Percentiles rank a stretch among this genome's conserved stretches.
Evolutionary conservation across 371 early-diverging fungal species (phyloP).

Genomic region (Zychaea mexicana): DNA sequence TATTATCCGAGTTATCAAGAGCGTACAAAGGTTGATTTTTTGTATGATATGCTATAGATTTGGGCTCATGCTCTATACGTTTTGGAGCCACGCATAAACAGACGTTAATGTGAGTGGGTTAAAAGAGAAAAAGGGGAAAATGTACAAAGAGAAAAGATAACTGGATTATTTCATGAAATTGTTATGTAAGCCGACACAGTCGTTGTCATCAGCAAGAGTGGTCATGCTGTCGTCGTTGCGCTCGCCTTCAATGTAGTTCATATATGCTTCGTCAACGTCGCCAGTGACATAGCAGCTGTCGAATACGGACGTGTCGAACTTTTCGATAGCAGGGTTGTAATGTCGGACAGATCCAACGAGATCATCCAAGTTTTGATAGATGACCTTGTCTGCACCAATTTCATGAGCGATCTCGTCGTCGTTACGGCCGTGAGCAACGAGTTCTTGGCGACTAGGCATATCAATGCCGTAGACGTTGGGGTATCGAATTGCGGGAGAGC

Average conservation of each 20-base stretch:
- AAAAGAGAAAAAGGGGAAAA: not conserved
- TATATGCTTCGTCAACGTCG: slow-evolving; percentile 80
- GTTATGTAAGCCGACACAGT: slow-evolving; percentile 69
- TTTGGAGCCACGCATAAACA: no score
- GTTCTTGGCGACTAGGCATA: slow-evolving; percentile 93
- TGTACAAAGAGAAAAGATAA: not conserved
- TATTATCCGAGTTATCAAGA: no score
- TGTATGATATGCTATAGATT: no score
- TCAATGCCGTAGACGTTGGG: slow-evolving; percentile 99
- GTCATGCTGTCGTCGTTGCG: slow-evolving; percentile 45
- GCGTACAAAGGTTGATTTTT: no score
- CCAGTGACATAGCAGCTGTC: slow-evolving; percentile 91
- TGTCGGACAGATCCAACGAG: slow-evolving; percentile 77
- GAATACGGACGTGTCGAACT: slow-evolving; percentile 96
- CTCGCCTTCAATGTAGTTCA: slow-evolving; percentile 70
- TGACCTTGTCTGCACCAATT: slow-evolving; percentile 92
- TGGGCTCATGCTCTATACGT: no score
- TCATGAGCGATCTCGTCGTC: slow-evolving; percentile 83
- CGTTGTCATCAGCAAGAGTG: slow-evolving; percentile 40
- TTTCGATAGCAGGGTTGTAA: slow-evolving; percentile 78
- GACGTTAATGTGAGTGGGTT: not conserved
- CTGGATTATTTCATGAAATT: slow-evolving; percentile 26
- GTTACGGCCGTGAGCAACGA: slow-evolving; percentile 82
- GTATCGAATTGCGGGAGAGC: slow-evolving; percentile 93
- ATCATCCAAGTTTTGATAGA: slow-evolving; percentile 88